phyloP scores from a whole-genome alignment of 169 alveolate species.

The Plasmodium vinckei region DNA sequence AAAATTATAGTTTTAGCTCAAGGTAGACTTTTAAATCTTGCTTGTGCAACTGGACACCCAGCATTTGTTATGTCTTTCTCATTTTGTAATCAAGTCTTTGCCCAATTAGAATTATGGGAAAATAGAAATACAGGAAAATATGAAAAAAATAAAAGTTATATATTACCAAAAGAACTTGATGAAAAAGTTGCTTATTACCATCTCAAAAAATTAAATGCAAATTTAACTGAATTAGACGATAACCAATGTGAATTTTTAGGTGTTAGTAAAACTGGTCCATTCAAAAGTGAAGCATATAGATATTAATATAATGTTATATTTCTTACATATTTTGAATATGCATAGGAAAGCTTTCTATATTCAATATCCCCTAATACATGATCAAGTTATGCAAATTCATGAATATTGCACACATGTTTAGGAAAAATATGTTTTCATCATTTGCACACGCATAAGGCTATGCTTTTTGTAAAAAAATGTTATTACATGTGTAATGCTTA shows the following conservation, averaged over 20 bases:
- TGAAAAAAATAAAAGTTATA: conserved; percentile 88
- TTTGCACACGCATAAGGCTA: too few relatives aligned
- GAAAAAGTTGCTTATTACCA: conserved; percentile 98
- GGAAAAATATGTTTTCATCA: not conserved
- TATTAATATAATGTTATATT: conserved; percentile 82
- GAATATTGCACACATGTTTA: not conserved
- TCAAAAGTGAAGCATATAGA: conserved; percentile 94
- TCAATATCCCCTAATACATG: too few relatives aligned
- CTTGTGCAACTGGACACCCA: conserved; percentile 99
- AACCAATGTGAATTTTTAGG: conserved; percentile 96
- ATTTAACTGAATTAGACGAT: conserved; percentile 92
- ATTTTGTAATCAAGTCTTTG: conserved; percentile 95
- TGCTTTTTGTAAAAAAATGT: not conserved
- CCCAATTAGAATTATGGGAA: conserved; percentile 88
- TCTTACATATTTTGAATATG: too few relatives aligned
- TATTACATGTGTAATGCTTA: not conserved
- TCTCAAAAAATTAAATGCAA: conserved; percentile 94
- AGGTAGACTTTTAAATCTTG: conserved; percentile 98
- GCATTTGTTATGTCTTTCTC: conserved; percentile 98
- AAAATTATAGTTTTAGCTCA: conserved; percentile 95
- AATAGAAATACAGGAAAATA: conserved; percentile 78
- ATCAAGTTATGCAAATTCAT: too few relatives aligned
- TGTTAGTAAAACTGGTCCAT: conserved; percentile 95
- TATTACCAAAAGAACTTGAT: conserved; percentile 96
- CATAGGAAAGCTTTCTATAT: too few relatives aligned